phyloP scores from a whole-genome alignment of 1,139 yeast species.

The Candida sp. region DNA sequence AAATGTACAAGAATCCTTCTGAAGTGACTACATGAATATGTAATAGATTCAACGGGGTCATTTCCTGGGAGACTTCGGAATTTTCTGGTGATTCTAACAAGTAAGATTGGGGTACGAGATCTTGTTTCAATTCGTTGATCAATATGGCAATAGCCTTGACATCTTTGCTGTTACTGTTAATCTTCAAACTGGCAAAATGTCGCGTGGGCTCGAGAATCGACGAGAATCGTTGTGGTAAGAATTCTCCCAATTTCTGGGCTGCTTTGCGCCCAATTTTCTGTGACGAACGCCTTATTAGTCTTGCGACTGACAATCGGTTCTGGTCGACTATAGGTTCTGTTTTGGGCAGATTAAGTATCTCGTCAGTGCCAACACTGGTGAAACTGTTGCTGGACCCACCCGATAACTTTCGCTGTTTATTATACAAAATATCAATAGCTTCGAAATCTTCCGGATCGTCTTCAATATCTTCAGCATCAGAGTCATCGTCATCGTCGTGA shows the following conservation, averaged over 20 bases:
- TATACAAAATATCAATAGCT: slow-evolving; percentile 19
- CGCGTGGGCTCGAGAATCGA: slow-evolving; percentile 89
- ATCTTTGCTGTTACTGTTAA: slow-evolving; percentile 62
- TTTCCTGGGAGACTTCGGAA: slow-evolving; percentile 21
- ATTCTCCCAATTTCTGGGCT: slow-evolving; percentile 86
- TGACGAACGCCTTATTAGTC: slow-evolving; percentile 59
- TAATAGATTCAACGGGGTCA: slow-evolving; percentile 46
- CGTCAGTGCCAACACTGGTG: slow-evolving; percentile 32
- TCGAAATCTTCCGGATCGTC: slow-evolving; percentile 27
- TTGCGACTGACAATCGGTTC: slow-evolving; percentile 66
- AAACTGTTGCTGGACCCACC: slow-evolving; percentile 39
- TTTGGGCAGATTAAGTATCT: slow-evolving; percentile 16
- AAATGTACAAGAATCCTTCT: slow-evolving; percentile 83
- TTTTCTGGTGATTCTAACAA: slow-evolving; percentile 10
- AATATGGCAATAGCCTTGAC: slow-evolving; percentile 63
- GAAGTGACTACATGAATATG: slow-evolving; percentile 81
- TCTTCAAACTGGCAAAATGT: slow-evolving; percentile 89
- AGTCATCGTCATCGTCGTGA: slow-evolving; percentile 23
- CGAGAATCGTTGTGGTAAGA: slow-evolving; percentile 77
- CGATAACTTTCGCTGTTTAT: slow-evolving; percentile 36
- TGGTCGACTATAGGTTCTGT: slow-evolving; percentile 68
- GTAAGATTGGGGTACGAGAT: slow-evolving; percentile 33
- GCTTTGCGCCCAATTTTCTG: slow-evolving; percentile 68
- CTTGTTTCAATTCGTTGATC: slow-evolving; percentile 40
- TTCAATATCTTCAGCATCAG: slow-evolving; percentile 32